A percentile compares a stretch with the other conserved stretches of the same genome.
These are phyloP conservation scores for Lachnellula occidentalis DNA, from an alignment of 2,329 filamentous ascomycete species.

Conservation along the genomic window DNA sequence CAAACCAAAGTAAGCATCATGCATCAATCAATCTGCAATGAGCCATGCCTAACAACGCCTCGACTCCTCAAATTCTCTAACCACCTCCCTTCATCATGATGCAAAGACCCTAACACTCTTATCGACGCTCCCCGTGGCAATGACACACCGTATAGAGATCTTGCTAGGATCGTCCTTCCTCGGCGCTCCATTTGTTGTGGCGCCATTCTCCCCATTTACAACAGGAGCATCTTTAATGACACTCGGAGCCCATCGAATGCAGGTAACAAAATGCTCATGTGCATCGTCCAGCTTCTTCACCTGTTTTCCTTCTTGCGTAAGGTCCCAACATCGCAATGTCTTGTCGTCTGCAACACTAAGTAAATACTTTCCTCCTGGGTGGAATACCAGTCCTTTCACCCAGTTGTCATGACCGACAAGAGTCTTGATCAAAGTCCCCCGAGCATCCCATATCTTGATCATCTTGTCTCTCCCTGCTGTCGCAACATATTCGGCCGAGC, in stretches of 20 bases:
- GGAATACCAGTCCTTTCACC: conserved; percentile 81
- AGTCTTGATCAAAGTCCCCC: conserved; percentile 79
- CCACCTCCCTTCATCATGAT: conserved; percentile 24
- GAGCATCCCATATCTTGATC: conserved; percentile 82
- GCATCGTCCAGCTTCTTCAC: conserved; percentile 75
- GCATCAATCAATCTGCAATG: conserved; percentile 3
- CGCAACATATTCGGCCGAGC: conserved; percentile 80
- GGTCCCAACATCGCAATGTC: conserved; percentile 88
- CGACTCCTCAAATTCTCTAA: conserved; percentile 17
- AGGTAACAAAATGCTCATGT: conserved; percentile 81
- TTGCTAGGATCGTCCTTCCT: conserved; percentile 42
- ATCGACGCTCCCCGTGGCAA: conserved; percentile 84
- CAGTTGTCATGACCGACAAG: conserved; percentile 90
- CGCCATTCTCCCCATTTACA: conserved; percentile 40
- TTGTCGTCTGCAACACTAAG: conserved; percentile 86
- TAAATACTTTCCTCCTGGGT: conserved; percentile 87
- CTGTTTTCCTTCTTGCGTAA: conserved; percentile 83
- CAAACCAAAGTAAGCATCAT: conserved; percentile 12
- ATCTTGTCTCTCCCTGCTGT: conserved; percentile 87
- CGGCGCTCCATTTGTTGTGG: conserved; percentile 44
- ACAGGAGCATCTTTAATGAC: conserved; percentile 54
- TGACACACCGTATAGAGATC: conserved; percentile 71
- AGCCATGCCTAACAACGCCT: conserved; percentile 16
- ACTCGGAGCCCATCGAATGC: conserved; percentile 80
- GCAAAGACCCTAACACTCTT: conserved; percentile 75